Base-by-base conservation (phyloP, 2,329 filamentous ascomycete genomes). In the Ophiostoma fasciatum region DNA sequence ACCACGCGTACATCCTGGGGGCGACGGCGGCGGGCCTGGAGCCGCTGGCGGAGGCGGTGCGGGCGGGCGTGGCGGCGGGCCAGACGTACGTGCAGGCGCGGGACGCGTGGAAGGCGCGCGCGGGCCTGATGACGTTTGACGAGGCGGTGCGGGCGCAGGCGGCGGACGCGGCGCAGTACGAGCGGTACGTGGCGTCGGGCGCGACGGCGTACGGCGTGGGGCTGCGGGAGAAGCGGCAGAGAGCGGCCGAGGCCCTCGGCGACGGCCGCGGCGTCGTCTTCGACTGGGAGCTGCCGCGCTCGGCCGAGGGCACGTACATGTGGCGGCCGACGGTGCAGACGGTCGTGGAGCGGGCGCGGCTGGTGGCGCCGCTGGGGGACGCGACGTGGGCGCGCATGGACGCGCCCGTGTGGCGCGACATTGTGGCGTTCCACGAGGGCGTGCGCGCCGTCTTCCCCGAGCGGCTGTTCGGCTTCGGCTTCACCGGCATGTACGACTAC, bases 1-100 rank as follows among this genome's bases (percentile, higher is more conserved):
- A 60, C 31, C 58, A 60, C 31, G 51, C 53, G 29, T 60, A 57
- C 41, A 50, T 60, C 8, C 44, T 57, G 6, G 58, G 57, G 1
- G 56, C 57, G 1, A 60, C 57, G 2, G 47, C 49, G 18, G 13
- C 23, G 13, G 36, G 43, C 1, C 42, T 58, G 2, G 44, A 48
- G 36, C 45, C 51, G 12, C 40, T 58, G 7, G 45, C 45, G 7
- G 42, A 49, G 13, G 47, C 44, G 3, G 32, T 56, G 0, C 28
- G 38, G 13, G 42, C 46, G 4, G 53, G 49, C 15, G 38, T 47
- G 13, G 43, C 41, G 2, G 42, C 42, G 5, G 50, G 49, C 0
- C 45, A 50, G 33, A 43, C 50, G 22, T 46, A 51, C 4, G 46
- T 48, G 7, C 35, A 46, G 1, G 50, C 48, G 42, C 34, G 37